These are phyloP conservation scores for Gaeumannomyces sp. DNA, from an alignment of 2,329 filamentous ascomycete species.

Conservation along the genomic window DNA sequence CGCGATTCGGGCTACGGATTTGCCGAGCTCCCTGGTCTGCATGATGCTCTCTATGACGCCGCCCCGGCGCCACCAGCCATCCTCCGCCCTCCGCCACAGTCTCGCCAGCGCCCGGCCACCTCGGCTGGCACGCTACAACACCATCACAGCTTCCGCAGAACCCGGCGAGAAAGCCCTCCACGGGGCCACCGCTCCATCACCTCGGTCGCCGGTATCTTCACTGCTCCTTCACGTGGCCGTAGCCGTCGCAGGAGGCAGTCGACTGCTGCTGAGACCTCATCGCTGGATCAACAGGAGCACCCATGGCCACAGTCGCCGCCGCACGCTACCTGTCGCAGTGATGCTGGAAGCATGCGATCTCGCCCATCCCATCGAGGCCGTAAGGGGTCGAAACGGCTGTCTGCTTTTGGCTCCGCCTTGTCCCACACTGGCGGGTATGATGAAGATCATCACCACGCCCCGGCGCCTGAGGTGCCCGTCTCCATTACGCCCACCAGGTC, in stretches of 20 bases:
- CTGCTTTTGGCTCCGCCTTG: not conserved
- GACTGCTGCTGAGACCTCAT: not conserved
- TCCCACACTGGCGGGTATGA: not conserved
- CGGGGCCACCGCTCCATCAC: not conserved
- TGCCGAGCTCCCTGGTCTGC: slow-evolving; percentile 28
- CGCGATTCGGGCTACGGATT: slow-evolving; percentile 28
- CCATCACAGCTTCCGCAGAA: too few species aligned
- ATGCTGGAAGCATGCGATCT: not conserved
- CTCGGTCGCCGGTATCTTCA: not conserved
- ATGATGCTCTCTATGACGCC: slow-evolving; percentile 13
- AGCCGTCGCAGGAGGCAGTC: not conserved
- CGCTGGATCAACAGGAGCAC: not conserved
- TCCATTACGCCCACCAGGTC: not conserved
- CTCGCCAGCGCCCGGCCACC: not conserved
- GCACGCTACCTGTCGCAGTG: not conserved
- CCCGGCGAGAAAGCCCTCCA: not conserved
- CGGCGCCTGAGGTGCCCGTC: not conserved
- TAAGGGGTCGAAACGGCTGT: not conserved
- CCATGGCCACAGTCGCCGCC: not conserved
- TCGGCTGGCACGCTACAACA: not conserved
- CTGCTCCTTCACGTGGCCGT: not conserved
- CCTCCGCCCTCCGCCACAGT: not conserved
- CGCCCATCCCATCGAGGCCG: not conserved
- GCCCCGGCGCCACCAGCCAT: slow-evolving; percentile 7
- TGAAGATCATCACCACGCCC: not conserved